phyloP scores from a whole-genome alignment of 2,329 filamentous ascomycete species.

The Calcarisporium arbuscula region DNA sequence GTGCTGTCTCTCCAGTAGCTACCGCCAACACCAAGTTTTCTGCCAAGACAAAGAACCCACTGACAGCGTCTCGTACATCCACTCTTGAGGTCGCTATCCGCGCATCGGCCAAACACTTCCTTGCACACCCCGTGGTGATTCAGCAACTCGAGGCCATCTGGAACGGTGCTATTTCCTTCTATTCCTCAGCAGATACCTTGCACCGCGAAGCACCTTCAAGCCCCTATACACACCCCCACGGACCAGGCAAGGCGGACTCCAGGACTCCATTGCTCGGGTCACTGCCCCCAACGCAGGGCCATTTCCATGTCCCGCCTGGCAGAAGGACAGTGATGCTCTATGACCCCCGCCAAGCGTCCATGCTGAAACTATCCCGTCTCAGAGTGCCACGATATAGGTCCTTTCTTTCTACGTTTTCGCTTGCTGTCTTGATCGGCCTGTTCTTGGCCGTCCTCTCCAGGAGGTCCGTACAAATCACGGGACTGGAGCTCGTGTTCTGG shows the following conservation, averaged over 20 bases:
- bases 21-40: constrained; percentile 25
- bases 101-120: constrained; percentile 84
- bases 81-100: constrained; percentile 90
- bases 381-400: constrained; percentile 89
- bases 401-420: constrained; percentile 80
- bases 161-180: constrained; percentile 92
- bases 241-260: constrained; percentile 30
- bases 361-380: constrained; percentile 85
- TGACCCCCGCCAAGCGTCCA: constrained; percentile 80
- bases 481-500: constrained; percentile 86
- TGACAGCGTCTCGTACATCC: constrained; percentile 70
- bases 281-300: constrained; percentile 21
- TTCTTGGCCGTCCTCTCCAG: constrained; percentile 77
- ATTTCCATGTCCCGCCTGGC: constrained; percentile 34
- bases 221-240: constrained; percentile 16
- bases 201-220: constrained; percentile 50
- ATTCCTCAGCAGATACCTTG: constrained; percentile 78
- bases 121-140: constrained; percentile 85
- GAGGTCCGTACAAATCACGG: constrained; percentile 73
- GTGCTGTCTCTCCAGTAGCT: constrained; percentile 29
- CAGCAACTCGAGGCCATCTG: constrained; percentile 96
- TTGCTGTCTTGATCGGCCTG: constrained; percentile 75
- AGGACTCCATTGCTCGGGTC: constrained; percentile 46
- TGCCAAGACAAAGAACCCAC: constrained; percentile 37
- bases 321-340: constrained; percentile 80